Evolutionary conservation across 1,139 yeast genomes (phyloP).

Genomic region (Scheffersomyces cryptocercus): DNA sequence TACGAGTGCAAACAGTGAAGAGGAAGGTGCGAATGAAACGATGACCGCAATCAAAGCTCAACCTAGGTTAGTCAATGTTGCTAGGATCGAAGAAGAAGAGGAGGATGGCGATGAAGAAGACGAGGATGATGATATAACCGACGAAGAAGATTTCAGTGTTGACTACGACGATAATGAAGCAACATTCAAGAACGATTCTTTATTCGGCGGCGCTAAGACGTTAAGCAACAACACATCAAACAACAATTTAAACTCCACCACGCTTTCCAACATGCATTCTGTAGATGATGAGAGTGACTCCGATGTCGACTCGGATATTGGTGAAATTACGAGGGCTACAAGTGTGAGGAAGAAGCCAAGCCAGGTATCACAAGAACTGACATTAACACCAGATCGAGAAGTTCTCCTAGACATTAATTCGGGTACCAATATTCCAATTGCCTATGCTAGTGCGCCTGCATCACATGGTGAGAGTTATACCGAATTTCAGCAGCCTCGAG

Average conservation of each 20-base stretch:
- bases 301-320: constrained; percentile 51
- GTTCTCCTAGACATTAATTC: not conserved
- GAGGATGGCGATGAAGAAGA: constrained; percentile 38
- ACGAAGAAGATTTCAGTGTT: constrained; percentile 10
- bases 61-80: constrained; percentile 63
- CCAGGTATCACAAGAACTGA: constrained; percentile 1
- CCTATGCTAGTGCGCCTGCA: too few relatives aligned
- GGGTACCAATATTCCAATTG: too few relatives aligned
- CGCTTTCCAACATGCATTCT: constrained; percentile 3
- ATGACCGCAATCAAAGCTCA: constrained; percentile 73
- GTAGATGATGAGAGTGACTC: constrained; percentile 18
- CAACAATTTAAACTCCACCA: constrained; percentile 9
- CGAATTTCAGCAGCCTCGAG: too few relatives aligned
- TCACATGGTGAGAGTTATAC: too few relatives aligned
- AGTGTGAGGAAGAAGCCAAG: constrained; percentile 25
- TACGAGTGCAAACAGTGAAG: constrained; percentile 5
- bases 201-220: constrained; percentile 1
- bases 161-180: constrained; percentile 3
- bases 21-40: constrained; percentile 23
- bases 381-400: constrained; percentile 12
- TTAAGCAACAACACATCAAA: not conserved
- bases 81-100: constrained; percentile 51
- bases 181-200: not conserved
- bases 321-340: constrained; percentile 48
- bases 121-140: constrained; percentile 11